Evolutionary conservation across 2,329 filamentous ascomycete species (phyloP), one percentile per base, ranked within the genome.

Genomic region (Gremmenia infestans): DNA sequence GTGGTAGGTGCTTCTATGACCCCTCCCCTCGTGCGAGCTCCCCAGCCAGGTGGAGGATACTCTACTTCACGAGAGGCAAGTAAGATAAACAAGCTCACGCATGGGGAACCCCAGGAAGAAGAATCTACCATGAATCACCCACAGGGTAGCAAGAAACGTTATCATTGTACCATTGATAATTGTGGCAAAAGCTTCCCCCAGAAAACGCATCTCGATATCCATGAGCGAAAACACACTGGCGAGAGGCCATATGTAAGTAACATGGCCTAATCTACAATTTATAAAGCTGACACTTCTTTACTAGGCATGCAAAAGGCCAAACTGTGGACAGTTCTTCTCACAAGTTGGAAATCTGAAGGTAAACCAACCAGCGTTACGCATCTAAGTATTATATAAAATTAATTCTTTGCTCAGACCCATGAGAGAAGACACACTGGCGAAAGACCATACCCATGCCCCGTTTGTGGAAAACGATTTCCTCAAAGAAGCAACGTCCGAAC

Each of bases 171-270:
- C 19, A 79, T 91, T 40, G 80, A 84, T 7, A 82, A 82, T 42
- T 97, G 93, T 72, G 78, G 79, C 64, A 95, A 94, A 76, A 84
- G 81, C 59, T 97, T 97, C 72, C 84, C 83, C 57, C 93, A 97
- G 69, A 96, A 93, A 74, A 96, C 92, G 1, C 93, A 97, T 66
- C 80, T 97, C 11, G 88, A 94, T 59, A 97, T 95, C 49, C 94
- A 99, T 71, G 85, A 83, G 47, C 82, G 92, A 61, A 87, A 88
- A 4, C 94, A 99, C 72, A 96, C 90, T 2, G 94, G 94, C 15
- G 85, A 88, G 53, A 94, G 91, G 70, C 93, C 93, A 58, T 97
- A 93, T 70, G 88, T 96, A 76, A 78, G 89, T 77, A 11, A 8
- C n/a, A 14, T 22, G 22, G n/a, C 8, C 15, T 17, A 22, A 3